A percentile compares a stretch with the other conserved stretches of the same genome.
phyloP scores from a whole-genome alignment of 2,329 filamentous ascomycete species.

The Escovopsis sp. region DNA sequence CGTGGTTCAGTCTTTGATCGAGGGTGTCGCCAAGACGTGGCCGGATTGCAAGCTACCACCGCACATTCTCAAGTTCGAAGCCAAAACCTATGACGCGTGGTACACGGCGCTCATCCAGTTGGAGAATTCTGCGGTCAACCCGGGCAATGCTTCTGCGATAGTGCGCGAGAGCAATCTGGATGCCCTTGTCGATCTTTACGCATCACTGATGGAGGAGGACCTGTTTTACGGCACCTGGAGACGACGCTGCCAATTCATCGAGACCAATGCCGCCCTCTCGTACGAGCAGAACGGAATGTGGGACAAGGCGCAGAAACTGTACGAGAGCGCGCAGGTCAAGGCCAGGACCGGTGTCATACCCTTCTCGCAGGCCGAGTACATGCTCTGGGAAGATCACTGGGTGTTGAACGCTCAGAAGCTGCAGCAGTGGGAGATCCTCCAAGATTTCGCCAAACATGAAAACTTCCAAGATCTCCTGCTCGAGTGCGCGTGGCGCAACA shows the following conservation, averaged over 20 bases:
- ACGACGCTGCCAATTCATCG: constrained; percentile 85
- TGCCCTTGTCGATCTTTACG: constrained; percentile 86
- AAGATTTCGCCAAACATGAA: constrained; percentile 96
- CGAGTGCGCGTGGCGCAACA: constrained; percentile 89
- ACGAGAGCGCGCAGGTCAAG: constrained; percentile 93
- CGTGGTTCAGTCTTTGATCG: constrained; percentile 81
- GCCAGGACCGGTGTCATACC: constrained; percentile 90
- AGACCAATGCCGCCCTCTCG: constrained; percentile 91
- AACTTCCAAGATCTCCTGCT: constrained; percentile 94
- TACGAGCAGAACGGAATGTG: constrained; percentile 99
- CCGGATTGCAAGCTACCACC: constrained; percentile 87
- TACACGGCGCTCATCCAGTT: constrained; percentile 86
- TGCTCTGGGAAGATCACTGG: constrained; percentile 99
- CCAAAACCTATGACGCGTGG: constrained; percentile 91
- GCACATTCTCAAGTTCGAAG: constrained; percentile 90
- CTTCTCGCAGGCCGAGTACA: constrained; percentile 93
- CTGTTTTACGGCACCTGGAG: constrained; percentile 97
- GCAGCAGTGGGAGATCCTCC: constrained; percentile 96
- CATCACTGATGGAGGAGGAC: constrained; percentile 83
- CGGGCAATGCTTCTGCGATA: constrained; percentile 67
- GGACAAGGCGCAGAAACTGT: constrained; percentile 96
- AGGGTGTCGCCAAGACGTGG: constrained; percentile 70
- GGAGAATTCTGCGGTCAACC: constrained; percentile 75
- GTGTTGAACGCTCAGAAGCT: constrained; percentile 93
- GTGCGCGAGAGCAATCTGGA: constrained; percentile 92